Conservation (phyloP, 2,329 filamentous ascomycete genomes). For the Karstenula rhodostoma region DNA sequence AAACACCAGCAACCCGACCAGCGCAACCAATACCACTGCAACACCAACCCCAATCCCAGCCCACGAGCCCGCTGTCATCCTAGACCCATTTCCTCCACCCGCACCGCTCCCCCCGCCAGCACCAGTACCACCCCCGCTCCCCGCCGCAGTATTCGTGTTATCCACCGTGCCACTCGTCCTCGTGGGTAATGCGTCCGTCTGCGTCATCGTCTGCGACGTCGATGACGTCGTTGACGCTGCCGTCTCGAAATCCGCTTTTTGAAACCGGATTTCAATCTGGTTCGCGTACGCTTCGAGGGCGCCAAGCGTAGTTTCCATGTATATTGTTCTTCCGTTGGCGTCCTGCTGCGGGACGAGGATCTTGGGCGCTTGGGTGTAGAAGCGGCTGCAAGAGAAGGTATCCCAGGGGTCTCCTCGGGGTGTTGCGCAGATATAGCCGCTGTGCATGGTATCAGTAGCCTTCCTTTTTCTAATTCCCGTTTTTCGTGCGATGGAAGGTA, state of each 20-base stretch:
- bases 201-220: background rate
- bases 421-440: conserved; percentile 1
- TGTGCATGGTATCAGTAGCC: background rate
- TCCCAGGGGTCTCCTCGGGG: background rate
- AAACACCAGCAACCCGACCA: background rate
- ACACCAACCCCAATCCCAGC: background rate
- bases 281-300: background rate
- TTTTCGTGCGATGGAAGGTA: no score
- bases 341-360: conserved; percentile 7
- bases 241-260: background rate
- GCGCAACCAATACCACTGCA: background rate
- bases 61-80: background rate
- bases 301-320: conserved; percentile 1
- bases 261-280: background rate
- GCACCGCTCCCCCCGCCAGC: no score
- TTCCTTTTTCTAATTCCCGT: no score
- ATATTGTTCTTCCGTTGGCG: background rate
- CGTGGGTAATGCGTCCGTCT: background rate
- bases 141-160: background rate
- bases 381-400: background rate
- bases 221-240: background rate
- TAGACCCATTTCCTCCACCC: no score
- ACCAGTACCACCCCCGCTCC: no score
- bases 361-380: background rate
- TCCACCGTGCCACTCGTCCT: background rate